Evolutionary conservation across 208 protist genomes (phyloP).

Genomic region (Crithidia bombi): DNA sequence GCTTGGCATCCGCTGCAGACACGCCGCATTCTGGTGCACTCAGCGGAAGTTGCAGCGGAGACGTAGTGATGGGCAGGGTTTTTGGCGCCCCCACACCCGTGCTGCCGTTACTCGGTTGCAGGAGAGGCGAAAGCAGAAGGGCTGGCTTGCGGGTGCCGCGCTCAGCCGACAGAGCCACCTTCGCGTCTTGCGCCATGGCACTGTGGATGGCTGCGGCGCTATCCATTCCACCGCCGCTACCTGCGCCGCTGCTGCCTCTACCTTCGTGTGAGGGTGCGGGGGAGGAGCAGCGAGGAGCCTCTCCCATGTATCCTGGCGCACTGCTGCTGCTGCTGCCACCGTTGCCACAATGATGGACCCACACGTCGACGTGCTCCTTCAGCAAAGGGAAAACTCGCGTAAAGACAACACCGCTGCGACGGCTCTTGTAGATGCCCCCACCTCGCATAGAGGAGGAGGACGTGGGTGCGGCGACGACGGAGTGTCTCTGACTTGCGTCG

Average conservation of each 20-base stretch:
- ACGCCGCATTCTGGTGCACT: neutral
- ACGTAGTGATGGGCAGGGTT: neutral
- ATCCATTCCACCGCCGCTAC: too few species aligned
- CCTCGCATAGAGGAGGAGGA: neutral
- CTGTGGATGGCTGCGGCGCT: too few species aligned
- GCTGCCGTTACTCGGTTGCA: neutral
- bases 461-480: neutral
- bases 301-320: too few species aligned
- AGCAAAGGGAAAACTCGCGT: constrained; percentile 28
- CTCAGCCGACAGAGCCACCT: neutral
- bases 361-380: constrained; percentile 15
- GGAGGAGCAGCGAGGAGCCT: too few species aligned
- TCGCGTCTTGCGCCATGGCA: neutral
- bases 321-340: neutral
- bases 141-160: neutral
- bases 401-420: constrained; percentile 15
- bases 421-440: neutral
- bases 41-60: constrained; percentile 18
- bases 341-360: neutral
- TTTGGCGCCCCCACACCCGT: neutral
- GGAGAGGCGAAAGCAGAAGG: constrained; percentile 2
- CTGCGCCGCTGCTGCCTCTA: too few species aligned
- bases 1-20: neutral
- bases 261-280: too few species aligned
- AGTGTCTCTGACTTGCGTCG: constrained; percentile 1